Conservation (phyloP, 73 alveolate species). For the Paramecium tetraurelia region DNA sequence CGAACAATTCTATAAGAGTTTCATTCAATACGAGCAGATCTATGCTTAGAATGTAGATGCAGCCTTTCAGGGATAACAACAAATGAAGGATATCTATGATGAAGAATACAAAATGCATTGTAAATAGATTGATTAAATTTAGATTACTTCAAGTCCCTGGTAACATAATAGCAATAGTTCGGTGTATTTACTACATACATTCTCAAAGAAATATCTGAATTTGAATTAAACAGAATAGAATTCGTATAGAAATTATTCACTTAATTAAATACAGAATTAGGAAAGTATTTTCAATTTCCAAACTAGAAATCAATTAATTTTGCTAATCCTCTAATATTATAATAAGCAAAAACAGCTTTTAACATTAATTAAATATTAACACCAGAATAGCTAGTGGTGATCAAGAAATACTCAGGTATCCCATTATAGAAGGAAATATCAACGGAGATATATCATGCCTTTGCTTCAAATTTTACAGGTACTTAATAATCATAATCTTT, state of each 20-base stretch:
- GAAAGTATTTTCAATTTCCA: background rate
- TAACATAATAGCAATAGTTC: background rate
- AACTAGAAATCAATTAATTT: background rate
- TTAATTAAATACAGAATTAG: background rate
- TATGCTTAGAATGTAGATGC: background rate
- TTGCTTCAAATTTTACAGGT: slow-evolving; percentile 33
- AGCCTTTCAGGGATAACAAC: background rate
- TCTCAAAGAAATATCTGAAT: background rate
- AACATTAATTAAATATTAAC: background rate
- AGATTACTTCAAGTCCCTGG: background rate
- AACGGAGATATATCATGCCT: background rate
- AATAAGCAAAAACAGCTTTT: background rate
- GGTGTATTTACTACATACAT: background rate
- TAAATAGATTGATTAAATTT: background rate
- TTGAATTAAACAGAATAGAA: background rate
- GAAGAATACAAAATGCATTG: slow-evolving; percentile 1
- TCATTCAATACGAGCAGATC: background rate
- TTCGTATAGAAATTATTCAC: background rate
- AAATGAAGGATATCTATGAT: background rate
- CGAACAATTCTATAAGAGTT: background rate
- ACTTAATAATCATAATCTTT: background rate
- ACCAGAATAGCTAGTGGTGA: background rate
- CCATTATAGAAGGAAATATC: background rate
- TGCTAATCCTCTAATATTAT: background rate
- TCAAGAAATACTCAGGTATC: background rate